Evolutionary conservation across 345 rosid species (phyloP).

Genomic region (Laguncularia racemosa): DNA sequence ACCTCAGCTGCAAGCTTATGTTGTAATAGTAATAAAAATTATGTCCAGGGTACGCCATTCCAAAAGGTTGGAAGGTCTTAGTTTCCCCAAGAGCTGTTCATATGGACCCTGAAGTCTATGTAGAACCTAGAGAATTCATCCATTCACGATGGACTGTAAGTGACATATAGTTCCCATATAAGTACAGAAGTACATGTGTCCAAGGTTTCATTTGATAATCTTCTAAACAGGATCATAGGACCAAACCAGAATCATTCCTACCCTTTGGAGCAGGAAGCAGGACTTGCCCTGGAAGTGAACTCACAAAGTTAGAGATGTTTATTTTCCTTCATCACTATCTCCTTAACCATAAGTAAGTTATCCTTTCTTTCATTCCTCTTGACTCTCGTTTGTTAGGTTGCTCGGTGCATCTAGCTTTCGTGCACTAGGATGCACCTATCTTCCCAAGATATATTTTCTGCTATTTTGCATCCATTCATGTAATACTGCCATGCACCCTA

Average conservation of each 20-base stretch:
- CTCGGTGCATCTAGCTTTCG: no score
- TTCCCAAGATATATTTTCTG: no score
- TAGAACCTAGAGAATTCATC: constrained; percentile 12
- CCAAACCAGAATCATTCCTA: constrained; percentile 30
- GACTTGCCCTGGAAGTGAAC: constrained; percentile 34
- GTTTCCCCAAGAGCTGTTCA: constrained; percentile 15
- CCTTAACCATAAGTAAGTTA: constrained; percentile 25
- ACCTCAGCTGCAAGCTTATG: not conserved
- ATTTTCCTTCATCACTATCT: constrained; percentile 34
- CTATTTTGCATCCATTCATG: no score
- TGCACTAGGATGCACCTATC: no score
- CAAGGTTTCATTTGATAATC: not conserved
- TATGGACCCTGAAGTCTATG: constrained; percentile 11
- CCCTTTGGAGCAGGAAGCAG: constrained; percentile 40
- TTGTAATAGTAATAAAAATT: not conserved
- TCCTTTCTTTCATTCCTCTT: not conserved
- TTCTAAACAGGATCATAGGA: constrained; percentile 12
- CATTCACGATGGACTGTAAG: constrained; percentile 29
- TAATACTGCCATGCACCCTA: not conserved
- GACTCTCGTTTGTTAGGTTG: not conserved
- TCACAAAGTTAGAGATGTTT: constrained; percentile 30
- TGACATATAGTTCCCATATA: not conserved
- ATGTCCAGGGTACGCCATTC: constrained; percentile 19
- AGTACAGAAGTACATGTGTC: not conserved
- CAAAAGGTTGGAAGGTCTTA: constrained; percentile 22